Evolutionary conservation across 495 filamentous ascomycete genomes (phyloP), one percentile per base, ranked within the genome.

Genomic region (Talaromyces liani): DNA sequence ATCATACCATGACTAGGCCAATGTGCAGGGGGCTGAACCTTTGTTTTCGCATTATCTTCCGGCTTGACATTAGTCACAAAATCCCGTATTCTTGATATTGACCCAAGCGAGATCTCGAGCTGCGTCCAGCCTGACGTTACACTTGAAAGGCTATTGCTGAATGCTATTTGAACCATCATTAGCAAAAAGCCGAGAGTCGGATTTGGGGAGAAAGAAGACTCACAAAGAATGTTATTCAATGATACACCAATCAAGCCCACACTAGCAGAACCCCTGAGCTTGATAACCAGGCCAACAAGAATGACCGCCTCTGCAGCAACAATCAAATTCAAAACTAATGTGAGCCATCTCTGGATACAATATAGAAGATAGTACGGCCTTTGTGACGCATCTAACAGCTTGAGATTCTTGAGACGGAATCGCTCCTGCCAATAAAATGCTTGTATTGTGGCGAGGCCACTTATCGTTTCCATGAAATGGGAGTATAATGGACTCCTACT

Each of bases 271-370:
- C 76, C 77, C 68, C 75, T 71, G 4, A 84, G 69, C 4, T 65
- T 63, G 0, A 80, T 76, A 3, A 80, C 77, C 0, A 85, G 67
- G 14, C 75, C 64, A 29, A 80, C 77, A 41, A 85, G 65, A 33
- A 84, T 63, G 14, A 82, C 71, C 0, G 82, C 82, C 20, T 91
- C 81, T 34, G 82, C 76, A 3, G 85, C 79, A 64, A 81, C 76
- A 1, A 91, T 74, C 2, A 88, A 64, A 12, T 85, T 71, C 78
- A 91, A 82, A 14, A 87, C 80, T 71, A 88, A 80, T 16, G 77
- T 80, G 67, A 93, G 78, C 87, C 90, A 92, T 36, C 87, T 78
- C 84, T 90, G 76, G 80, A 89, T 51, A 82, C 75, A 85, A 80
- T 87, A 63, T 78, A 75, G 74, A 84, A 83, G 77, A 63, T 86